Percentiles rank a stretch among this genome's conserved stretches.
Conservation (phyloP, 2,329 filamentous ascomycete genomes). For the Alternaria postmessia region DNA sequence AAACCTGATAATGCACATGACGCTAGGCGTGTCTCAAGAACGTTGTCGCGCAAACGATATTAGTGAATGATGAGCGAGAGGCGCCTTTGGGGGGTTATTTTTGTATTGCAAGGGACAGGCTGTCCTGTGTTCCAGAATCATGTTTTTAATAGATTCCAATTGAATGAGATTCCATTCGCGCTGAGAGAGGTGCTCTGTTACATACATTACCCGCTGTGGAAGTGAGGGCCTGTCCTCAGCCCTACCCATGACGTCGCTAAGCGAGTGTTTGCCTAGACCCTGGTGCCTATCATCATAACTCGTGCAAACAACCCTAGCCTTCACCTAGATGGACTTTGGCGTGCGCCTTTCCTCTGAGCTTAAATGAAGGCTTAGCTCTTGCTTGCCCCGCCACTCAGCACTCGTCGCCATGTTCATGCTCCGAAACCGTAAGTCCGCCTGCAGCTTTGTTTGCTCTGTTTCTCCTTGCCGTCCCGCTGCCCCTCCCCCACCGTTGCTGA, state of each 20-base stretch:
- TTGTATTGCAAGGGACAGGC: neutral
- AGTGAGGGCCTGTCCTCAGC: neutral
- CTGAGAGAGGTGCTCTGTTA: neutral
- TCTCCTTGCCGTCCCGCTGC: constrained; percentile 20
- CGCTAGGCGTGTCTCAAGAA: neutral
- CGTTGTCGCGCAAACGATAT: neutral
- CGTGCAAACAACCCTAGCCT: constrained; percentile 19
- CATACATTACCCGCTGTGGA: neutral
- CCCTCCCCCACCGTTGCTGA: constrained; percentile 42
- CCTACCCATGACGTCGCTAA: constrained; percentile 14
- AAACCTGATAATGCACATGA: neutral
- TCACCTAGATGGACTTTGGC: constrained; percentile 23
- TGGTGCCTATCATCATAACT: constrained; percentile 23
- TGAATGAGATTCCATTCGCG: neutral
- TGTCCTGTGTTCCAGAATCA: neutral
- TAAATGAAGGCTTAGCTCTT: constrained; percentile 29
- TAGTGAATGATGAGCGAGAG: neutral
- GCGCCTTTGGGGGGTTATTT: neutral
- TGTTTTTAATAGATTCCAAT: neutral
- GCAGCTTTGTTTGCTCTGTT: constrained; percentile 18
- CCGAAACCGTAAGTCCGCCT: constrained; percentile 46
- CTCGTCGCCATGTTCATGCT: constrained; percentile 52
- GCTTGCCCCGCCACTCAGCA: constrained; percentile 13
- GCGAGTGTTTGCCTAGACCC: constrained; percentile 24
- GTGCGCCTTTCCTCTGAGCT: constrained; percentile 25